These are phyloP conservation scores for Mycena alexandri DNA, from an alignment of 768 basidiomycete species.

Conservation along the genomic window DNA sequence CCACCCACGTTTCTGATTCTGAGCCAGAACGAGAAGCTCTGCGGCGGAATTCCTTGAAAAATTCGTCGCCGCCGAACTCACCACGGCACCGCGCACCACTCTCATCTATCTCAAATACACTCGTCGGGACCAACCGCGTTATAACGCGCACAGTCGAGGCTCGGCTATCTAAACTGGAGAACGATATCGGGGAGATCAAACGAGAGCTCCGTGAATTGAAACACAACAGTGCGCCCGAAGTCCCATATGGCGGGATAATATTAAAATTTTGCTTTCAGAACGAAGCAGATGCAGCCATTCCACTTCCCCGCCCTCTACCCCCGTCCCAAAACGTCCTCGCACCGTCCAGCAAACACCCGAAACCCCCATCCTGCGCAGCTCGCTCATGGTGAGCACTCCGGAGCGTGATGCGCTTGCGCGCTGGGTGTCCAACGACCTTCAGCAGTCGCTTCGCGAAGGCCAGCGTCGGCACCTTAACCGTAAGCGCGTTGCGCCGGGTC, in stretches of 20 bases:
- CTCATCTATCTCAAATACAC: not conserved
- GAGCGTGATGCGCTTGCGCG: not conserved
- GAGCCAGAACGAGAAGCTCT: not conserved
- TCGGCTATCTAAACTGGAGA: not conserved
- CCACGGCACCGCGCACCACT: not conserved
- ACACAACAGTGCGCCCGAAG: too few species aligned
- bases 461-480: too few species aligned
- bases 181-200: not conserved
- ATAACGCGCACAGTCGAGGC: not conserved
- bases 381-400: conserved; percentile 5
- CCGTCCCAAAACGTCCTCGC: not conserved
- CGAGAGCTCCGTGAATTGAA: not conserved
- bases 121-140: not conserved
- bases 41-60: not conserved
- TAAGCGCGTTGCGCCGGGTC: too few species aligned
- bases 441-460: not conserved
- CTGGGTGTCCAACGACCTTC: not conserved
- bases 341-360: not conserved
- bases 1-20: conserved; percentile 1
- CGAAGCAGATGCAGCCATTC: too few species aligned
- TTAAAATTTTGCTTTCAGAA: too few species aligned
- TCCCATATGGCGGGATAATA: too few species aligned
- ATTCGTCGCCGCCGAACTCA: not conserved
- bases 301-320: not conserved
- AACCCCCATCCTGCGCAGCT: not conserved